Evolutionary conservation across 805 yeast species (phyloP).

Genomic region (Citeromyces nyonsensis): DNA sequence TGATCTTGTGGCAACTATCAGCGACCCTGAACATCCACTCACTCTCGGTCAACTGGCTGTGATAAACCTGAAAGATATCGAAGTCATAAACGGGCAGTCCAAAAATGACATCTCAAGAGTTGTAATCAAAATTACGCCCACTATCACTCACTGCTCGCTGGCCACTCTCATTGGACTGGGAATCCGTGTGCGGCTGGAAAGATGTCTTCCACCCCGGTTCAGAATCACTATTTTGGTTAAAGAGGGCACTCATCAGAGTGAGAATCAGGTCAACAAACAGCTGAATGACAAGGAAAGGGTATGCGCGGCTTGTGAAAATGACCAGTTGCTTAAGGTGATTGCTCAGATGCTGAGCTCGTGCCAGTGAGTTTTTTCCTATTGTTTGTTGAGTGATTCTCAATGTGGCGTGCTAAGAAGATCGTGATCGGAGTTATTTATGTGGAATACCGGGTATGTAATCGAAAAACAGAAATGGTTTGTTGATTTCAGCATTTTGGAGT

Average conservation of each 20-base stretch:
- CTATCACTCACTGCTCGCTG: conserved; percentile 92
- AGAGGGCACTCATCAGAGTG: conserved; percentile 92
- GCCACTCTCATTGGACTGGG: conserved; percentile 95
- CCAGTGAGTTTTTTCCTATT: conserved; percentile 10
- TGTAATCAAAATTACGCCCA: conserved; percentile 79
- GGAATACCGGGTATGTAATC: too few relatives aligned
- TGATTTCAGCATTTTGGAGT: too few relatives aligned
- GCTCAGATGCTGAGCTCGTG: conserved; percentile 87
- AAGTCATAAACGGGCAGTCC: conserved; percentile 43
- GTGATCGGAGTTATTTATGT: too few relatives aligned
- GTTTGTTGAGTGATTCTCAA: neutral
- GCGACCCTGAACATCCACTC: conserved; percentile 96
- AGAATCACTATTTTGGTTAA: conserved; percentile 68
- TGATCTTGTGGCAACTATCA: conserved; percentile 71
- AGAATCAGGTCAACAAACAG: conserved; percentile 90
- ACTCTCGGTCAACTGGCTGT: conserved; percentile 91
- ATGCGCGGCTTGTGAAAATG: conserved; percentile 97
- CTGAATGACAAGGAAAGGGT: conserved; percentile 94
- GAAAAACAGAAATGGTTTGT: too few relatives aligned
- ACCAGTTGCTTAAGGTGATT: conserved; percentile 78
- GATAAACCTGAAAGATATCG: conserved; percentile 72
- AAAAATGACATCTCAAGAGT: conserved; percentile 53
- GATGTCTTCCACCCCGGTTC: conserved; percentile 77
- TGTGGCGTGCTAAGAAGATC: too few relatives aligned
- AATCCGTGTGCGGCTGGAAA: conserved; percentile 77